Evolutionary conservation across 352 stramenopile species (phyloP).

Genomic region (Globisporangium polare): DNA sequence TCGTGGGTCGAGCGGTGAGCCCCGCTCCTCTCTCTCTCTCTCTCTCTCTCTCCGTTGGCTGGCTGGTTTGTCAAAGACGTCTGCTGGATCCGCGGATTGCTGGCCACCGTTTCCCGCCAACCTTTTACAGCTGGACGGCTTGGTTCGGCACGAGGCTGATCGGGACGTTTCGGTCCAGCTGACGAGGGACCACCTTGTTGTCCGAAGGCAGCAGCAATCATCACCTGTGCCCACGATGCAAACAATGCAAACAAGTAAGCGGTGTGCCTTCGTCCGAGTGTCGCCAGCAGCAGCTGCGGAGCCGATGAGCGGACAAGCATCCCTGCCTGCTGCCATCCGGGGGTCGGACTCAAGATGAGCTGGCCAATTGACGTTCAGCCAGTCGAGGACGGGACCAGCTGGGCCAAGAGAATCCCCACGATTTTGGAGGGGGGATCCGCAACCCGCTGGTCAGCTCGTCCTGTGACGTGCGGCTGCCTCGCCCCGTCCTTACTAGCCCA

Average conservation of each 20-base stretch:
- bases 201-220: neutral
- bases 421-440: neutral
- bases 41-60: neutral
- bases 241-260: neutral
- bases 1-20: too few species aligned
- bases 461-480: conserved; percentile 1
- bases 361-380: neutral
- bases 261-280: neutral
- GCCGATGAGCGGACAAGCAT: neutral
- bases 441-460: neutral
- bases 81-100: neutral
- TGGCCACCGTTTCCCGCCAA: neutral
- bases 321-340: neutral
- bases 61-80: too few species aligned
- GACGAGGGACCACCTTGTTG: neutral
- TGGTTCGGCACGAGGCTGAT: neutral
- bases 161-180: conserved; percentile 2
- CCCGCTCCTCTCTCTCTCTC: neutral
- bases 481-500: neutral
- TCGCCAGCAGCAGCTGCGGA: conserved; percentile 2
- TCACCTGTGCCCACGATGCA: neutral
- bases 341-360: neutral
- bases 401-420: neutral
- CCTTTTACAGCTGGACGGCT: neutral
- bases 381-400: conserved; percentile 8